Evolutionary conservation across 2,329 filamentous ascomycete genomes (phyloP).

Genomic region (Gliomastix tumulicola): DNA sequence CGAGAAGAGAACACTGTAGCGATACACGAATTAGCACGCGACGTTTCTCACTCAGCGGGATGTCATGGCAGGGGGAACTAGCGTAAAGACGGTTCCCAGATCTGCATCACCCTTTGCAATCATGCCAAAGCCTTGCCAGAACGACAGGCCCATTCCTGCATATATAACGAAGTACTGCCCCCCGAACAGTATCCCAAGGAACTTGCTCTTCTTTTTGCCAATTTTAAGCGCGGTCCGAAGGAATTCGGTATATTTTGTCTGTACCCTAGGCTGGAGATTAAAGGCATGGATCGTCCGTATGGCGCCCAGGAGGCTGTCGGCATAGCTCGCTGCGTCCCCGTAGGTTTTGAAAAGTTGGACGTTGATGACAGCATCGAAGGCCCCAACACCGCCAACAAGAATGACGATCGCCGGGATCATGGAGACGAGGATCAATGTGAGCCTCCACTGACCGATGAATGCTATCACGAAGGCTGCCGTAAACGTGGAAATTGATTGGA

Average conservation of each 20-base stretch:
- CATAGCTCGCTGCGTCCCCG: neutral
- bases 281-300: neutral
- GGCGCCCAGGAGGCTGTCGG: neutral
- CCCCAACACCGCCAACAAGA: neutral
- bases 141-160: neutral
- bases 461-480: conserved; percentile 5
- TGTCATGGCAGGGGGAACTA: too few relatives aligned
- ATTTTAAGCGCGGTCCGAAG: conserved; percentile 11
- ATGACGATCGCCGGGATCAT: neutral
- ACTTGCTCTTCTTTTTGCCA: conserved; percentile 19
- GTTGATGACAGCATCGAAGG: conserved; percentile 1
- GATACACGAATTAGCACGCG: too few relatives aligned
- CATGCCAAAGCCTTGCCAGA: neutral
- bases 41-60: too few relatives aligned
- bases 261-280: neutral
- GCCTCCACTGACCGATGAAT: conserved; percentile 5
- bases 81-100: neutral
- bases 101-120: neutral
- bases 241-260: neutral
- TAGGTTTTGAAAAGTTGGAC: neutral
- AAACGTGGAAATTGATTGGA: conserved; percentile 3
- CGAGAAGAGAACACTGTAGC: neutral
- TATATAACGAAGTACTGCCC: conserved; percentile 13
- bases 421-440: neutral
- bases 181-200: conserved; percentile 20